These are phyloP conservation scores for Acorus calamus DNA, from an alignment of 106 monocot genomes.

Conservation along the genomic window DNA sequence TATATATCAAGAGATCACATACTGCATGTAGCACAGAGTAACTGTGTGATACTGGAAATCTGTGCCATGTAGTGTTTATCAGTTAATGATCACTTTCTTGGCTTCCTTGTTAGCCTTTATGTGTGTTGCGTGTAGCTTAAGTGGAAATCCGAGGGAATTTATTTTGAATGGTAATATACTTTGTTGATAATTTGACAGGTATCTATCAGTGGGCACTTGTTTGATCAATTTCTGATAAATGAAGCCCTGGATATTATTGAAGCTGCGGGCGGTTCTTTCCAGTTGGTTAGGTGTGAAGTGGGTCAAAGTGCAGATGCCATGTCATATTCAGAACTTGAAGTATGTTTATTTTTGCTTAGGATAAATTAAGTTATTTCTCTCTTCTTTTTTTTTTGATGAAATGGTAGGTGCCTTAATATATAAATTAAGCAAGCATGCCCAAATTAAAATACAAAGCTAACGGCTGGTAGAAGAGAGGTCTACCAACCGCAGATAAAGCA, in stretches of 20 bases:
- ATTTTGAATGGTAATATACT: neutral
- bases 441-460: too few relatives aligned
- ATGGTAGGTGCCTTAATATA: too few relatives aligned
- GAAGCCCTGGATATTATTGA: conserved; percentile 94
- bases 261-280: conserved; percentile 81
- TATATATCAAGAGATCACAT: neutral
- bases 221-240: conserved; percentile 91
- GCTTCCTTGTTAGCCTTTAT: too few relatives aligned
- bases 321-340: conserved; percentile 95
- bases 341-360: conserved; percentile 11
- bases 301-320: conserved; percentile 67
- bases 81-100: neutral
- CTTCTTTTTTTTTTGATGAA: too few relatives aligned
- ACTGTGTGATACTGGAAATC: too few relatives aligned
- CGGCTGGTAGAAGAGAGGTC: too few relatives aligned
- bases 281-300: conserved; percentile 70
- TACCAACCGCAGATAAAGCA: too few relatives aligned
- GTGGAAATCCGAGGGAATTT: neutral
- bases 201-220: conserved; percentile 91
- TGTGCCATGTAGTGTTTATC: neutral
- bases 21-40: too few relatives aligned
- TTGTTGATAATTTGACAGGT: conserved; percentile 35
- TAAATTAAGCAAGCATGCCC: too few relatives aligned
- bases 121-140: too few relatives aligned
- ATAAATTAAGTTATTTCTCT: too few relatives aligned